phyloP scores from a whole-genome alignment of 345 rosid species.

The Citrus reticulata region DNA sequence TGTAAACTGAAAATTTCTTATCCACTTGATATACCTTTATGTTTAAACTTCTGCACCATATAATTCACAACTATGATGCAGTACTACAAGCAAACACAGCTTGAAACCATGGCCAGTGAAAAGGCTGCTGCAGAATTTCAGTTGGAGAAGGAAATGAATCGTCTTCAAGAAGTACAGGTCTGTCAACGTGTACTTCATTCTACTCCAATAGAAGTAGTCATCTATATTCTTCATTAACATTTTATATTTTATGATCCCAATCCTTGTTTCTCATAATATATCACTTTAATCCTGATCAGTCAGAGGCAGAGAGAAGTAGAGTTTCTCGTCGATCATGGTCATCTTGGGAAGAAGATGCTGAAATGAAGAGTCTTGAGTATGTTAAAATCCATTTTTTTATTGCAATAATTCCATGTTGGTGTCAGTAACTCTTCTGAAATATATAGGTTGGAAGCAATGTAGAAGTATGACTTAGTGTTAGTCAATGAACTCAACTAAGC shows the following conservation, averaged over 20 bases:
- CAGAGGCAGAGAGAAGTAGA: slow-evolving; percentile 86
- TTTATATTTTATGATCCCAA: not conserved
- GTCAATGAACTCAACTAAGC: not conserved
- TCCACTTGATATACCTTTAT: not conserved
- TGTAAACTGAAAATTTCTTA: slow-evolving; percentile 10
- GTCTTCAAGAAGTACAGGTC: slow-evolving; percentile 87
- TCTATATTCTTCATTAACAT: slow-evolving; percentile 5
- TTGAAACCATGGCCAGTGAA: slow-evolving; percentile 96
- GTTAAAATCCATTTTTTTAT: slow-evolving; percentile 16
- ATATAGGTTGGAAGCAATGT: not conserved
- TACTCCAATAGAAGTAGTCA: slow-evolving; percentile 8
- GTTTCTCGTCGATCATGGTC: slow-evolving; percentile 65
- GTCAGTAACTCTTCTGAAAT: not conserved
- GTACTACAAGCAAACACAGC: slow-evolving; percentile 99
- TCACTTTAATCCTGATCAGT: slow-evolving; percentile 36
- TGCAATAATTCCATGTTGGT: not conserved
- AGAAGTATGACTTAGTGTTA: not conserved
- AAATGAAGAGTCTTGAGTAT: slow-evolving; percentile 93
- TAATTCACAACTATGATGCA: slow-evolving; percentile 28
- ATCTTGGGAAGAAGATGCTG: slow-evolving; percentile 94
- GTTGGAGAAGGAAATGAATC: slow-evolving; percentile 89
- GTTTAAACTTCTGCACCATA: slow-evolving; percentile 10
- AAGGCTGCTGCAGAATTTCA: slow-evolving; percentile 99
- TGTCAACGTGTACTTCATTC: slow-evolving; percentile 8
- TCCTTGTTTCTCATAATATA: slow-evolving; percentile 1